A percentile compares a stretch with the other conserved stretches of the same genome.
phyloP scores from a whole-genome alignment of 1,284 basidiomycete genomes.

The Ganoderma lingzhi region DNA sequence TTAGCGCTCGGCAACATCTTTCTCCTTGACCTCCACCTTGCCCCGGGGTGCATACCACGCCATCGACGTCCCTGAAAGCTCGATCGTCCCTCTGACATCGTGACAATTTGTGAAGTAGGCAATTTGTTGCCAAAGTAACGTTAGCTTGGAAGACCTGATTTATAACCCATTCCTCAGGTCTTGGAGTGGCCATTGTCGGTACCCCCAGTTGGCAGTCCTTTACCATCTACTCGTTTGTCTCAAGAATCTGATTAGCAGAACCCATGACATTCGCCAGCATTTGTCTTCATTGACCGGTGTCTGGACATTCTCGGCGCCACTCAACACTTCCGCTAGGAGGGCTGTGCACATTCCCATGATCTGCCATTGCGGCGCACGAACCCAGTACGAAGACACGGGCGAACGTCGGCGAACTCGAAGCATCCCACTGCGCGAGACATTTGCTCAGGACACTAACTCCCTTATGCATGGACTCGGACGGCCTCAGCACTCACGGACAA shows the following conservation, averaged over 20 bases:
- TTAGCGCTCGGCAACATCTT: not conserved
- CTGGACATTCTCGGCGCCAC: not conserved
- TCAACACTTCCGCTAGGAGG: not conserved
- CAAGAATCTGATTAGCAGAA: not conserved
- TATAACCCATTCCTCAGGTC: not conserved
- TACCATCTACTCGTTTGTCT: not conserved
- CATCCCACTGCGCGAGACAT: not conserved
- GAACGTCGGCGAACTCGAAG: not conserved
- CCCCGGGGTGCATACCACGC: not conserved
- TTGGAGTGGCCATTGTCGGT: not conserved
- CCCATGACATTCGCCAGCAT: not conserved
- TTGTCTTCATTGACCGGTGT: not conserved
- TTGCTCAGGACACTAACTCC: not conserved
- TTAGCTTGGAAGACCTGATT: not conserved
- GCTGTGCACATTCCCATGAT: conserved; percentile 8
- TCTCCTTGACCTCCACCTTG: not conserved
- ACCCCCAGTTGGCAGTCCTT: not conserved
- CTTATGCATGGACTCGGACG: conserved; percentile 16
- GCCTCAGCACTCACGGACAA: conserved; percentile 20
- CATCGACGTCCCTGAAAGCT: not conserved
- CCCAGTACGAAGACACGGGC: not conserved
- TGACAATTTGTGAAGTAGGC: not conserved
- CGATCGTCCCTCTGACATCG: not conserved
- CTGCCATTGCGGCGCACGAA: not conserved
- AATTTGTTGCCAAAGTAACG: not conserved